Base-by-base conservation (phyloP, 2,329 filamentous ascomycete species). In the Pseudovirgaria hyperparasitica region DNA sequence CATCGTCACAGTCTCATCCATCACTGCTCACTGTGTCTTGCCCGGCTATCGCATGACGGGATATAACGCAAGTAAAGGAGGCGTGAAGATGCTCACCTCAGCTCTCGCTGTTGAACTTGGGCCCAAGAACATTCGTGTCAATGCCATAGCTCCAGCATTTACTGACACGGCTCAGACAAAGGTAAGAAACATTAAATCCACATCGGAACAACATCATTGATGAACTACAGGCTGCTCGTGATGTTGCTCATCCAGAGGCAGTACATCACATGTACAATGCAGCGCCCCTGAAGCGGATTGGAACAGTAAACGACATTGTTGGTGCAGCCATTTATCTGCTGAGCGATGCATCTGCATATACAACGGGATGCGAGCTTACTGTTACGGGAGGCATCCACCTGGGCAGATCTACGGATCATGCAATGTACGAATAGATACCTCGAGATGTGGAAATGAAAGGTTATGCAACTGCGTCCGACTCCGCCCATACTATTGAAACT, bases 61-160 rank as follows among this genome's bases (percentile, higher is more conserved):
- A 3, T 63, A 63, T 36, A 57, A 57, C 23, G 55, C 56, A 4
- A 56, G 54, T 7, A 63, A 62, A 34, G 57, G 55, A 6, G 58
- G 43, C 2, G 40, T 62, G 3, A 33, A 54, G 14, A 53, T 58
- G 46, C 45, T 62, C 2, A 48, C 48, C n/a, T 54, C 51, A 29
- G 53, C 41, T 37, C 36, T 53, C 1, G 46, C 46, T 7, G 36
- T 52, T 3, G 49, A 52, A 27, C 39, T 52, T 2, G 48, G 42
- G 5, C 45, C 45, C 12, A 37, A 39, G 17, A 41, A 46, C 24
- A 45, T 53, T 28, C 43, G 44, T 12, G 38, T 39, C 23, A 53
- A 52, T 31, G 41, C 42, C 16, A 39, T 53, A 19, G 45, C 48
- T 2, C 49, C 49, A 6, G 49, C 48, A 4, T 52, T 52, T 31